A percentile compares a stretch with the other conserved stretches of the same genome.
phyloP scores from a whole-genome alignment of 371 early-diverging fungal genomes.

The Haplosporangium sp. region DNA sequence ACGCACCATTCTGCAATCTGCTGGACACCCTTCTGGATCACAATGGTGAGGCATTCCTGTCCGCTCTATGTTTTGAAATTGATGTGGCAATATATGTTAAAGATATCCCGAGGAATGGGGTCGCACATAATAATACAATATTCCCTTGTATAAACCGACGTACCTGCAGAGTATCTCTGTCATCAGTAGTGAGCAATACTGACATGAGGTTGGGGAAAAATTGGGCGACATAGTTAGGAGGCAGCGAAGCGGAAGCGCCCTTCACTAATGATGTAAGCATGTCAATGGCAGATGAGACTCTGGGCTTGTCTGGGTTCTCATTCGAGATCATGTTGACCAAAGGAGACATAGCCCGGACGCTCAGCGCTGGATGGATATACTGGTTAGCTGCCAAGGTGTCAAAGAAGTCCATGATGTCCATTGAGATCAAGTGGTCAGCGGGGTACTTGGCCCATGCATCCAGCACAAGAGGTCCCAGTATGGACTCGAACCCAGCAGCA shows the following conservation, averaged over 20 bases:
- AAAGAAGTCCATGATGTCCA: conserved; percentile 83
- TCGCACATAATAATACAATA: not conserved
- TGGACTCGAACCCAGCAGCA: conserved; percentile 77
- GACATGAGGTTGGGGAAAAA: conserved; percentile 88
- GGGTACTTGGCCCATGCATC: conserved; percentile 83
- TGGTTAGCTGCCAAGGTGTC: conserved; percentile 79
- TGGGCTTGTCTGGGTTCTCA: conserved; percentile 48
- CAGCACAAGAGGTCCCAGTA: conserved; percentile 79
- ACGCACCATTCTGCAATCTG: conserved; percentile 68
- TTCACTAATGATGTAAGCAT: conserved; percentile 64
- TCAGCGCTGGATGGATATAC: conserved; percentile 69
- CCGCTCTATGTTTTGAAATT: conserved; percentile 57
- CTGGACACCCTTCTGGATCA: conserved; percentile 67
- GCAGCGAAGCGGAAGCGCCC: conserved; percentile 78
- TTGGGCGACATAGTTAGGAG: conserved; percentile 76
- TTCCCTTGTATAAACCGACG: not conserved
- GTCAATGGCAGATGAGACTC: conserved; percentile 76
- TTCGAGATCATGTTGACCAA: conserved; percentile 60
- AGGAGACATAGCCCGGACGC: conserved; percentile 76
- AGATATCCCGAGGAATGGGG: not conserved
- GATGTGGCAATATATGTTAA: not conserved
- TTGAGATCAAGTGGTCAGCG: conserved; percentile 73
- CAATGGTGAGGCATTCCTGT: conserved; percentile 59
- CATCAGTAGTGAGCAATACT: conserved; percentile 71
- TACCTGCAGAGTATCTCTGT: conserved; percentile 73